Conservation (phyloP, 1,284 basidiomycete species). For the Apiotrichum brassicae region DNA sequence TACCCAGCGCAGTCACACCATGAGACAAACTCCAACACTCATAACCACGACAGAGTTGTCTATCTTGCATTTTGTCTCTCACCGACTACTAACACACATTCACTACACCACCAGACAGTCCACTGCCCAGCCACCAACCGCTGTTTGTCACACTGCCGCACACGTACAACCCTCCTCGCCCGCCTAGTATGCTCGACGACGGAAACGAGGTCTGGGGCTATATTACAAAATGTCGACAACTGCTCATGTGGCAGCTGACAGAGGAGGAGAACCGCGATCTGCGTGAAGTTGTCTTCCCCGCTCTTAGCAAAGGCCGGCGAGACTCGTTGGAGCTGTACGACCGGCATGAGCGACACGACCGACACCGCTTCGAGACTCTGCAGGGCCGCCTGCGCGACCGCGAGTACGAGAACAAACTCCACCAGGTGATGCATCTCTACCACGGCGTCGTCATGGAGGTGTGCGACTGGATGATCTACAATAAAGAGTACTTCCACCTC, state of each 20-base stretch:
- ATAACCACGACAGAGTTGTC: not conserved
- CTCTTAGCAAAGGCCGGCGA: not conserved
- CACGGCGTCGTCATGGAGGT: slow-evolving; percentile 11
- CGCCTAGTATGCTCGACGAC: not conserved
- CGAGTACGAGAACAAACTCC: slow-evolving; percentile 1
- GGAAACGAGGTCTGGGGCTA: slow-evolving; percentile 8
- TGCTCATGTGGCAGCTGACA: slow-evolving; percentile 4
- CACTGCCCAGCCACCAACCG: not conserved
- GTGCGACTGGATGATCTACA: slow-evolving; percentile 14
- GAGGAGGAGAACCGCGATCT: slow-evolving; percentile 8
- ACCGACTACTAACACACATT: not conserved
- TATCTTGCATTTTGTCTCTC: not conserved
- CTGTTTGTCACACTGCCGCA: not conserved
- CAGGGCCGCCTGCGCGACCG: not conserved
- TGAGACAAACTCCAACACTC: too few relatives aligned
- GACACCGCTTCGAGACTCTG: too few relatives aligned
- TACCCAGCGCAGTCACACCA: too few relatives aligned
- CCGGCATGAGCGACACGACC: too few relatives aligned
- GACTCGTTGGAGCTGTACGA: not conserved
- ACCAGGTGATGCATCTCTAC: slow-evolving; percentile 10
- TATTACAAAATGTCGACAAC: slow-evolving; percentile 12
- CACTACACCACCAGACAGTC: not conserved
- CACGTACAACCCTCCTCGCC: too few relatives aligned
- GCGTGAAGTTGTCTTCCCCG: slow-evolving; percentile 9
- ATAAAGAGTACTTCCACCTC: slow-evolving; percentile 6